Conservation (phyloP, 2,329 filamentous ascomycete species). For the Magnaporthiopsis incrustans region DNA sequence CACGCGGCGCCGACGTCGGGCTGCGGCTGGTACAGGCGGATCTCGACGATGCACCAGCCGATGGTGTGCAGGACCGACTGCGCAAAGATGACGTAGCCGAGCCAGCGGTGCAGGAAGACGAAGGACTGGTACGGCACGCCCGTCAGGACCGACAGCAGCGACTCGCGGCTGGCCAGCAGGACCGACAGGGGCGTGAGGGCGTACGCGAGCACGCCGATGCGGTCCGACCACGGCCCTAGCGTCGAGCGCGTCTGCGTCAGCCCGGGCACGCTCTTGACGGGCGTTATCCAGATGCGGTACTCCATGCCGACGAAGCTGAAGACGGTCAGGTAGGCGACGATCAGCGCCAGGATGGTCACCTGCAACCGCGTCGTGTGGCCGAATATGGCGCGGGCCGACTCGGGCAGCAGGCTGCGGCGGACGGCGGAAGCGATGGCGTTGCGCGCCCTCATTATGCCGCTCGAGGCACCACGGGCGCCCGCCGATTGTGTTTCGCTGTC, state of each 20-base stretch:
- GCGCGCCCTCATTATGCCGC: slow-evolving; percentile 19
- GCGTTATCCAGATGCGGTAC: slow-evolving; percentile 63
- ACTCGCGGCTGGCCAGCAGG: slow-evolving; percentile 60
- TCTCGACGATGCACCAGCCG: slow-evolving; percentile 41
- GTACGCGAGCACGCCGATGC: slow-evolving; percentile 63
- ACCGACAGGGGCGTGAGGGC: slow-evolving; percentile 65
- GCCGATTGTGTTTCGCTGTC: slow-evolving; percentile 11
- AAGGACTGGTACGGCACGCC: slow-evolving; percentile 71
- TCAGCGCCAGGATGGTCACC: slow-evolving; percentile 48
- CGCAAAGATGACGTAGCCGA: slow-evolving; percentile 63
- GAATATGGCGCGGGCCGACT: slow-evolving; percentile 50
- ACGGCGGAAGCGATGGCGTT: slow-evolving; percentile 30
- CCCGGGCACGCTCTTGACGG: slow-evolving; percentile 46
- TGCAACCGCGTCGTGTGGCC: slow-evolving; percentile 62
- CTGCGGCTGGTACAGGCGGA: slow-evolving; percentile 28
- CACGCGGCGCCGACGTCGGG: slow-evolving; percentile 48
- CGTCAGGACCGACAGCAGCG: slow-evolving; percentile 59
- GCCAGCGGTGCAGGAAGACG: slow-evolving; percentile 71
- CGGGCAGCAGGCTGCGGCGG: slow-evolving; percentile 51
- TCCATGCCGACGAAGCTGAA: slow-evolving; percentile 62
- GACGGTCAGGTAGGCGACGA: slow-evolving; percentile 55
- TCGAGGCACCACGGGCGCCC: background rate
- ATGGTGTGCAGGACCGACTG: slow-evolving; percentile 64
- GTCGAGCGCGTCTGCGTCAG: slow-evolving; percentile 57
- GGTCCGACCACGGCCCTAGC: slow-evolving; percentile 60